Conservation (phyloP, 352 stramenopile genomes). For the Globisporangium barbulae region DNA sequence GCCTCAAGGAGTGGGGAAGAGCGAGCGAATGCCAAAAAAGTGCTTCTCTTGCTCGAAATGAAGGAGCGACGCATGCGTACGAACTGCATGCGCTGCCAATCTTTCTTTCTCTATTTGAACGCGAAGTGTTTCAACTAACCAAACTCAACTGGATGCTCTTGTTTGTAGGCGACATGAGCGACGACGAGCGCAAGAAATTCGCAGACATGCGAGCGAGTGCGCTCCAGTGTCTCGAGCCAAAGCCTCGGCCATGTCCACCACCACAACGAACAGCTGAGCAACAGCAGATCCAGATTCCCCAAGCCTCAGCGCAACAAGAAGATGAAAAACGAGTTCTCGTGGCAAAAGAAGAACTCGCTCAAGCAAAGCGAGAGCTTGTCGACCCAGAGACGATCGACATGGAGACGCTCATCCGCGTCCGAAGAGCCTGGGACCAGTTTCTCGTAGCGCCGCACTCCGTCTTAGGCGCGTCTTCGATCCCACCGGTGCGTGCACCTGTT, state of each 20-base stretch:
- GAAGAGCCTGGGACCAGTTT: constrained; percentile 26
- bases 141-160: background rate
- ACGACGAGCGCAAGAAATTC: constrained; percentile 7
- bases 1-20: background rate
- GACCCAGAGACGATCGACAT: constrained; percentile 34
- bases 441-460: constrained; percentile 16
- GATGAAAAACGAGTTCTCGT: background rate
- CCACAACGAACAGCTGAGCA: background rate
- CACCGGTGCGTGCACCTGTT: constrained; percentile 20
- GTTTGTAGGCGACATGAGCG: constrained; percentile 5
- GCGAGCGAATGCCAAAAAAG: constrained; percentile 14
- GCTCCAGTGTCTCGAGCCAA: constrained; percentile 7
- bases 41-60: constrained; percentile 22
- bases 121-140: background rate
- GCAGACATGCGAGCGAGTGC: background rate
- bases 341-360: background rate
- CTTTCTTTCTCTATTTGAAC: background rate
- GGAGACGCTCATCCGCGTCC: constrained; percentile 25
- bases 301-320: background rate
- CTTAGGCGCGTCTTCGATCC: constrained; percentile 27
- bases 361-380: constrained; percentile 7
- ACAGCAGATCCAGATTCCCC: background rate
- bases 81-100: background rate
- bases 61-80: constrained; percentile 16
- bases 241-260: background rate